Base-by-base conservation (phyloP, 2,329 filamentous ascomycete species). In the Madurella mycetomatis region DNA sequence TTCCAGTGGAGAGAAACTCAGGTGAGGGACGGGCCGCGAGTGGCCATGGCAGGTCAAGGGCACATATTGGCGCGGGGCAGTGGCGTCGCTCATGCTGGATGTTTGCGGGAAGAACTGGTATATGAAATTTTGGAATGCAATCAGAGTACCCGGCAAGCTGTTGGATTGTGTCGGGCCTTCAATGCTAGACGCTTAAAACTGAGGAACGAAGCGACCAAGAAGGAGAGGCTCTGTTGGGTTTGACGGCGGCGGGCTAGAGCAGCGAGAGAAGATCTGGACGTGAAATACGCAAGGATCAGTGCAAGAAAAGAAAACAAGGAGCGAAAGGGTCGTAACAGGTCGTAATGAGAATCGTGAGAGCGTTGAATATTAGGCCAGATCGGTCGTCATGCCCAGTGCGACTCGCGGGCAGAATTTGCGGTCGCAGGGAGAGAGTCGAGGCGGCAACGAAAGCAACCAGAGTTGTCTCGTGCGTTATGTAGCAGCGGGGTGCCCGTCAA, bases 31-130 rank as follows among this genome's bases (percentile, higher is more conserved):
- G 1, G 92, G 92, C 56, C 92, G 85, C 49, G 92, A 95, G 72
- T 96, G 92, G 59, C 92, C 92, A 72, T 96, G 92, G 72, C 92
- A 96, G 62, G 92, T 96, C 70, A 96, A 75, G 53, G 92, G 92
- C 51, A 96, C 90, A 54, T 91, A 90, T 70, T 81, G 79, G 50
- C 79, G 76, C 56, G 70, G 64, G 12, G 62, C 54, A 31, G 62
- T 60, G 15, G 55, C 5, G 55, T 65, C 57, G 34, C 67, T 61
- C 69, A 71, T 72, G 44, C 46, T 55, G 40, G 50, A 43, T 37
- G 40, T 56, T 15, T 25, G 43, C 16, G 37, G 31, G 19, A 12
- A 46, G 17, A 49, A 43, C 17, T 43, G 12, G 25, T 30, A n/a
- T 37, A 53, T 16, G 16, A 49, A 52, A 40, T 34, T n/a, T 43